A percentile compares a stretch with the other conserved stretches of the same genome.
Evolutionary conservation across 352 stramenopile species (phyloP).

Genomic region (Globisporangium recalcitrans): DNA sequence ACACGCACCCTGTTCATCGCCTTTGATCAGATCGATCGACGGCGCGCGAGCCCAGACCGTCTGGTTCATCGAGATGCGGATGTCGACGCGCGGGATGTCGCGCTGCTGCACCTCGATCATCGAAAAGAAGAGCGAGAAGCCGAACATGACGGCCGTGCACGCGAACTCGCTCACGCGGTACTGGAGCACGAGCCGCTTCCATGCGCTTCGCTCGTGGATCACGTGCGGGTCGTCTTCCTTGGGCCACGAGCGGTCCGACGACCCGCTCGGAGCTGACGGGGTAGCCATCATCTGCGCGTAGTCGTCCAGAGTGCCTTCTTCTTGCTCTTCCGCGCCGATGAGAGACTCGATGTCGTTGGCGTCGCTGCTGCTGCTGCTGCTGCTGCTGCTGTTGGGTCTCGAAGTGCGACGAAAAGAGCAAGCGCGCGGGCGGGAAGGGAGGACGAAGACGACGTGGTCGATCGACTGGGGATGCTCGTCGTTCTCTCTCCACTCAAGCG

Average conservation of each 20-base stretch:
- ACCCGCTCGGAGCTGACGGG: neutral
- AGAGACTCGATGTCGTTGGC: neutral
- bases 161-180: conserved; percentile 60
- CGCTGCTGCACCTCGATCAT: conserved; percentile 50
- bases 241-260: conserved; percentile 6
- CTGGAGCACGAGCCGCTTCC: conserved; percentile 22
- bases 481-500: neutral
- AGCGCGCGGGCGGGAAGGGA: neutral
- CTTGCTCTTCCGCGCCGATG: conserved; percentile 3
- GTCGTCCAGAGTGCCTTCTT: conserved; percentile 1
- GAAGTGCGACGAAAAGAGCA: conserved; percentile 2
- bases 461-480: neutral
- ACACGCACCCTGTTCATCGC: conserved; percentile 27
- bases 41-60: conserved; percentile 44
- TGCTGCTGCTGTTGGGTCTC: too few species aligned
- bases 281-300: conserved; percentile 14
- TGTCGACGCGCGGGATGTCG: conserved; percentile 44
- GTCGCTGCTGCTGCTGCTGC: neutral
- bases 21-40: conserved; percentile 42
- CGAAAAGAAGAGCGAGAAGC: conserved; percentile 41
- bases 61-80: conserved; percentile 36
- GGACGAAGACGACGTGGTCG: neutral
- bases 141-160: conserved; percentile 39
- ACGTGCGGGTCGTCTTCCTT: conserved; percentile 11
- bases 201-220: conserved; percentile 17